Evolutionary conservation across 2,329 filamentous ascomycete genomes (phyloP).

Genomic region (Pyrenophora seminiperda): DNA sequence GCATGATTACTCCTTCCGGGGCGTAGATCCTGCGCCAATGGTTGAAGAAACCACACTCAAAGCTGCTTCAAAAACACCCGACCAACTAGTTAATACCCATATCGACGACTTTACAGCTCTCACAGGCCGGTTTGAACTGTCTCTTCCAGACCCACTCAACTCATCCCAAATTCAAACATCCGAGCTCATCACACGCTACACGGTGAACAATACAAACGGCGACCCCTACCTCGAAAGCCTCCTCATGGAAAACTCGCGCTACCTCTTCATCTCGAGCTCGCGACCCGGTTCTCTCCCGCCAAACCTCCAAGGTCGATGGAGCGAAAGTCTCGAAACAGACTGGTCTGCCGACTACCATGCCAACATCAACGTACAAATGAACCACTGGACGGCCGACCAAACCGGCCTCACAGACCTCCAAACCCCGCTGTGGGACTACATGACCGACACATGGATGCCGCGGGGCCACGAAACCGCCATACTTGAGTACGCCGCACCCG

Average conservation of each 20-base stretch:
- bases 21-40: constrained; percentile 51
- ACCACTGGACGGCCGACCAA: constrained; percentile 62
- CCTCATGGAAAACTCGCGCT: constrained; percentile 60
- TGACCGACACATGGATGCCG: constrained; percentile 60
- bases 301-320: constrained; percentile 64
- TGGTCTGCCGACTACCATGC: constrained; percentile 64
- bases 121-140: constrained; percentile 49
- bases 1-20: constrained; percentile 55
- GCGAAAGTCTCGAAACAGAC: constrained; percentile 50
- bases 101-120: constrained; percentile 52
- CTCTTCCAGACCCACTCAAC: constrained; percentile 52
- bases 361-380: constrained; percentile 68
- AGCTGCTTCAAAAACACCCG: constrained; percentile 44
- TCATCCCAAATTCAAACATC: constrained; percentile 51
- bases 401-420: constrained; percentile 57
- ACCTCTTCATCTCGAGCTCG: constrained; percentile 62
- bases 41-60: constrained; percentile 45
- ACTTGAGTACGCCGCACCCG: constrained; percentile 59
- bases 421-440: constrained; percentile 58
- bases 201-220: constrained; percentile 33
- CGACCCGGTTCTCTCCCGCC: constrained; percentile 58
- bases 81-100: constrained; percentile 45
- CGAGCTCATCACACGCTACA: constrained; percentile 39
- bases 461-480: constrained; percentile 59
- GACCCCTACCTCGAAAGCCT: constrained; percentile 61